A percentile compares a stretch with the other conserved stretches of the same genome.
phyloP scores from a whole-genome alignment of 23 red algal genomes.

The Cyanidioschyzon merolae region DNA sequence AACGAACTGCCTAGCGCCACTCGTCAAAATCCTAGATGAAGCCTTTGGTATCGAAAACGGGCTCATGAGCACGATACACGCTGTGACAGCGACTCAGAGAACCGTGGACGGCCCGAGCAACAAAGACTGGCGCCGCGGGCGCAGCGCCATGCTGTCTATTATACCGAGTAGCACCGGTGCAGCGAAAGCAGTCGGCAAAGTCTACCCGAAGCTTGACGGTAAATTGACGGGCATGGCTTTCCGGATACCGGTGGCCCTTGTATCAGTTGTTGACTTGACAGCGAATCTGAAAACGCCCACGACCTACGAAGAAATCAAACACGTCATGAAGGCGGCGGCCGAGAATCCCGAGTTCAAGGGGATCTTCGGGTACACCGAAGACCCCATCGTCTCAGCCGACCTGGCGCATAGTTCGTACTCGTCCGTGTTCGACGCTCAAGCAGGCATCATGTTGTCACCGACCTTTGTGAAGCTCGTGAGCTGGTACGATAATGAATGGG shows the following conservation, averaged over 20 bases:
- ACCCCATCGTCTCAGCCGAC: slow-evolving; percentile 78
- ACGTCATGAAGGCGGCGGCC: slow-evolving; percentile 70
- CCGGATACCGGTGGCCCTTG: slow-evolving; percentile 82
- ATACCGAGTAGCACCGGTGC: slow-evolving; percentile 89
- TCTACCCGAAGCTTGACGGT: slow-evolving; percentile 93
- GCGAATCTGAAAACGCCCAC: slow-evolving; percentile 63
- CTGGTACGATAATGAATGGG: slow-evolving; percentile 99
- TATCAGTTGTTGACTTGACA: slow-evolving; percentile 90
- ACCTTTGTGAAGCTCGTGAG: slow-evolving; percentile 87
- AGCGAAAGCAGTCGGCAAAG: slow-evolving; percentile 97
- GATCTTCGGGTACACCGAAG: slow-evolving; percentile 95
- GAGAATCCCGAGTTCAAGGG: slow-evolving; percentile 56
- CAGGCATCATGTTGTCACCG: slow-evolving; percentile 90
- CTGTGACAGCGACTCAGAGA: slow-evolving; percentile 91
- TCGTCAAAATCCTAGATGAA: slow-evolving; percentile 91
- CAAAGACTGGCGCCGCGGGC: slow-evolving; percentile 95
- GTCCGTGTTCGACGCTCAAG: slow-evolving; percentile 80
- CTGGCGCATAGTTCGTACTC: slow-evolving; percentile 72
- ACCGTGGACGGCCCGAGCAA: slow-evolving; percentile 83
- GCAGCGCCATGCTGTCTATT: slow-evolving; percentile 69
- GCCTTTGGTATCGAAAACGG: slow-evolving; percentile 86
- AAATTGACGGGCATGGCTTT: slow-evolving; percentile 98
- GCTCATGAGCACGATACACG: slow-evolving; percentile 94
- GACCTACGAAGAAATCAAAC: slow-evolving; percentile 94
- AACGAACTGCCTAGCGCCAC: slow-evolving; percentile 90